Base-by-base conservation (phyloP, 2,329 filamentous ascomycete genomes). In the Paecilomyces variotii region DNA sequence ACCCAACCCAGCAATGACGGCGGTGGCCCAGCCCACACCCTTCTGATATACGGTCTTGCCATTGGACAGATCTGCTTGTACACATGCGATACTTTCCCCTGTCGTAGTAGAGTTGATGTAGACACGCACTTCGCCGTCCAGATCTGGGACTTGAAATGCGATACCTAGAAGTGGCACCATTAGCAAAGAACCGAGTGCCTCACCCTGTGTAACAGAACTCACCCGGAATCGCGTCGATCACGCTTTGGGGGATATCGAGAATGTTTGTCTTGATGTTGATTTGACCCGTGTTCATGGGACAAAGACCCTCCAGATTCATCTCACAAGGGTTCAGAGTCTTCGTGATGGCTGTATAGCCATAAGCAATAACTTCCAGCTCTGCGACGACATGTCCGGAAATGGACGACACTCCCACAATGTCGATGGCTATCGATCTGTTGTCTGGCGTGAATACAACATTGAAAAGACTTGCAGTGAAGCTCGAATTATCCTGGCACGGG, bases 21-120 rank as follows among this genome's bases (percentile, higher is more conserved):
- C 93, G 27, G 92, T 91, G 39, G 86, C 82, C 92, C 92, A 97
- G 67, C 91, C 91, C 49, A 97, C 91, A 60, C 87, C 91, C 61
- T 90, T 80, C 67, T 96, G 85, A 72, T 97, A 87, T 57, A 97
- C 93, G 0, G 91, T 96, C 77, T 96, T 90, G 62, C 89, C 90
- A 74, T 97, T 97, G 65, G 91, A 95, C 57, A 97, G 82, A 62
- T 87, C 81, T 54, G 91, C 91, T 78, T 96, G 89, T 56, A 97
- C 86, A 73, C 93, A 97, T 58, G 92, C 91, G 56, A 95, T 84
- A 67, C 82, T 85, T 55, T 82, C 76, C 56, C 82, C 80, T 1
- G 82, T 85, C 12, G 82, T 77, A 4, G 84, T 87, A 63, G 84
- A 81, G 71, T 90, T 93, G 79, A 97, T 90, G 67, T 86, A 87